Percentiles rank a stretch among this genome's conserved stretches.
phyloP scores from a whole-genome alignment of 2,329 filamentous ascomycete species.

The Aspergillus neoniger region DNA sequence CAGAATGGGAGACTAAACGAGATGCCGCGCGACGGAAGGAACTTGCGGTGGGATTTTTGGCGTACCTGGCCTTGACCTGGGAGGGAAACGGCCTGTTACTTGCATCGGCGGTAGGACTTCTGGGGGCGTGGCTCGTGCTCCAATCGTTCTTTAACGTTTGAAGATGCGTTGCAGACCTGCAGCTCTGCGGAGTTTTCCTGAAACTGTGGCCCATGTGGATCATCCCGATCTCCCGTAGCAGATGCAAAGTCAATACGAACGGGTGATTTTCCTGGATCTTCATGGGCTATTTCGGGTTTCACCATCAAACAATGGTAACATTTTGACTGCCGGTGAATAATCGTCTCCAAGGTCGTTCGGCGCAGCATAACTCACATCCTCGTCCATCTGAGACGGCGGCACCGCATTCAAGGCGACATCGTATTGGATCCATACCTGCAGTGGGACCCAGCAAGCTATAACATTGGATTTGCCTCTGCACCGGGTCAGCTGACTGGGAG shows the following conservation, averaged over 20 bases:
- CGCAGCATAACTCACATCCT: not conserved
- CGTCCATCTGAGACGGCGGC: not conserved
- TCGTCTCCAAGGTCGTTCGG: not conserved
- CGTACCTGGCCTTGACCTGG: constrained; percentile 56
- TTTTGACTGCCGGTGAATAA: not conserved
- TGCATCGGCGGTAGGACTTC: constrained; percentile 39
- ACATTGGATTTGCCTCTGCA: not conserved
- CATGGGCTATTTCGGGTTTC: constrained; percentile 13
- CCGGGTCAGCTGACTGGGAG: constrained; percentile 6
- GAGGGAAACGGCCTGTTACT: constrained; percentile 48
- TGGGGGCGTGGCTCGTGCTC: constrained; percentile 47
- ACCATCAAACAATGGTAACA: constrained; percentile 11
- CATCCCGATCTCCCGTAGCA: constrained; percentile 14
- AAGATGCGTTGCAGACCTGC: constrained; percentile 2
- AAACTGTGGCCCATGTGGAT: constrained; percentile 19
- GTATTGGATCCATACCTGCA: not conserved
- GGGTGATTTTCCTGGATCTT: not conserved
- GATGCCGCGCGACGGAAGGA: constrained; percentile 60
- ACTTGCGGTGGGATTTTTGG: constrained; percentile 58
- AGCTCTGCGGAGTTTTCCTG: not conserved
- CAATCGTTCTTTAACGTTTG: constrained; percentile 35
- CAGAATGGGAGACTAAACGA: constrained; percentile 57
- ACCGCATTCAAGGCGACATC: not conserved
- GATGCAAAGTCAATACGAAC: constrained; percentile 5
- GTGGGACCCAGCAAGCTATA: constrained; percentile 1